phyloP scores from a whole-genome alignment of 1,284 basidiomycete species.

The Athelia psychrophila region DNA sequence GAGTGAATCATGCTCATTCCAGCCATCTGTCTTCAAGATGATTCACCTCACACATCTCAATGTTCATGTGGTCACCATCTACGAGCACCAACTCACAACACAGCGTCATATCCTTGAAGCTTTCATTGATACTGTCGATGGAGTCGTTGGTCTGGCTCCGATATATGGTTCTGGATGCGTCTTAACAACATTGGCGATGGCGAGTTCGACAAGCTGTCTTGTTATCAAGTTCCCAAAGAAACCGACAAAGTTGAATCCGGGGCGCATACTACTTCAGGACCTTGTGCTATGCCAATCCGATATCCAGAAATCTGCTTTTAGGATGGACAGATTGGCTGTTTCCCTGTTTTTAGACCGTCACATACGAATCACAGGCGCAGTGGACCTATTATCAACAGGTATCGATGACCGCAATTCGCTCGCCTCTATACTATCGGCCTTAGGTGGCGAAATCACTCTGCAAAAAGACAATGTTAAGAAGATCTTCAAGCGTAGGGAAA shows the following conservation, averaged over 20 bases:
- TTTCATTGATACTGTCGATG: constrained; percentile 21
- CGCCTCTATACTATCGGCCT: constrained; percentile 32
- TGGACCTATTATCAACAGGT: constrained; percentile 41
- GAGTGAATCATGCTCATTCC: no score
- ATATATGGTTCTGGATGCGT: constrained; percentile 30
- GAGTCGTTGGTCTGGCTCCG: constrained; percentile 36
- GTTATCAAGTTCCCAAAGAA: not conserved
- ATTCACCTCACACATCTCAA: no score
- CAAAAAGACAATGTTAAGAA: constrained; percentile 24
- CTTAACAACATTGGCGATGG: constrained; percentile 33
- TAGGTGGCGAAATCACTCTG: constrained; percentile 32
- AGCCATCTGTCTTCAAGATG: no score
- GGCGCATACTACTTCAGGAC: constrained; percentile 25
- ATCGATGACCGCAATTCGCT: constrained; percentile 27
- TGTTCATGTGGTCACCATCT: constrained; percentile 5
- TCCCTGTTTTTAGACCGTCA: constrained; percentile 38
- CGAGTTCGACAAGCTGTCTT: constrained; percentile 13
- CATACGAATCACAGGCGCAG: constrained; percentile 34
- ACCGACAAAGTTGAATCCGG: constrained; percentile 8
- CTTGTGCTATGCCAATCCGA: constrained; percentile 26
- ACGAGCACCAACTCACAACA: not conserved
- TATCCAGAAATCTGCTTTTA: constrained; percentile 35
- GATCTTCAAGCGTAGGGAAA: constrained; percentile 28
- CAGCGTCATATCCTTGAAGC: constrained; percentile 21
- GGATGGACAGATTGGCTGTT: constrained; percentile 39